A percentile compares a stretch with the other conserved stretches of the same genome.
Evolutionary conservation across 352 stramenopile species (phyloP).

Genomic region (Pythium phragmitis): DNA sequence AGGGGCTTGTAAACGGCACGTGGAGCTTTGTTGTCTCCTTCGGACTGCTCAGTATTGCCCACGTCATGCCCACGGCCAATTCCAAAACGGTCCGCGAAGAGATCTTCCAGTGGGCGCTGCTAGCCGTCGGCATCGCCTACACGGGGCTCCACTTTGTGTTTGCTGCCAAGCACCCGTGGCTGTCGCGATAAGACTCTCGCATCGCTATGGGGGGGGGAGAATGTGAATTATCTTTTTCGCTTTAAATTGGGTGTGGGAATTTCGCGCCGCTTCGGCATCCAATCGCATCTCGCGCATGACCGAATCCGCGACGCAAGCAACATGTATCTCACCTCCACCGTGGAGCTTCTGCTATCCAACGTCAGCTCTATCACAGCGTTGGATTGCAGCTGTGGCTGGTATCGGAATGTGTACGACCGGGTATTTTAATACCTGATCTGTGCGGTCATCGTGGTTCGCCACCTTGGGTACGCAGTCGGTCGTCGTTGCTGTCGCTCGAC

Average conservation of each 20-base stretch:
- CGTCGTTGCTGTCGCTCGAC: neutral
- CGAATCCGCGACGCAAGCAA: too few species aligned
- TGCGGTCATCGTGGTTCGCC: neutral
- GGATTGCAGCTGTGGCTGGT: neutral
- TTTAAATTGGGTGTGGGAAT: neutral
- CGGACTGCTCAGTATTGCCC: slow-evolving; percentile 42
- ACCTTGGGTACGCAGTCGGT: neutral
- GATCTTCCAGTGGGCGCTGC: slow-evolving; percentile 41
- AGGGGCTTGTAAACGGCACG: slow-evolving; percentile 53
- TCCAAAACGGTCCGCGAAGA: slow-evolving; percentile 40
- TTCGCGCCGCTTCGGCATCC: neutral
- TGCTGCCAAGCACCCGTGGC: slow-evolving; percentile 56
- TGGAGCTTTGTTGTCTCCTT: slow-evolving; percentile 70
- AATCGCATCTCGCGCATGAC: too few species aligned
- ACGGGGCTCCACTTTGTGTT: slow-evolving; percentile 51
- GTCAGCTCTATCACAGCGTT: neutral
- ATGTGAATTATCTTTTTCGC: neutral
- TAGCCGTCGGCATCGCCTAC: slow-evolving; percentile 52
- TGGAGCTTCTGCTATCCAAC: neutral
- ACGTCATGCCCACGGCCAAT: slow-evolving; percentile 40
- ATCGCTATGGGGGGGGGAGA: neutral
- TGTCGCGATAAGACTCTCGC: slow-evolving; percentile 23
- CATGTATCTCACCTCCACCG: too few species aligned
- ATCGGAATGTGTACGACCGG: neutral
- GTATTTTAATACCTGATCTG: neutral